phyloP scores from a whole-genome alignment of 2,329 filamentous ascomycete genomes.

The Fusarium marasasianum region DNA sequence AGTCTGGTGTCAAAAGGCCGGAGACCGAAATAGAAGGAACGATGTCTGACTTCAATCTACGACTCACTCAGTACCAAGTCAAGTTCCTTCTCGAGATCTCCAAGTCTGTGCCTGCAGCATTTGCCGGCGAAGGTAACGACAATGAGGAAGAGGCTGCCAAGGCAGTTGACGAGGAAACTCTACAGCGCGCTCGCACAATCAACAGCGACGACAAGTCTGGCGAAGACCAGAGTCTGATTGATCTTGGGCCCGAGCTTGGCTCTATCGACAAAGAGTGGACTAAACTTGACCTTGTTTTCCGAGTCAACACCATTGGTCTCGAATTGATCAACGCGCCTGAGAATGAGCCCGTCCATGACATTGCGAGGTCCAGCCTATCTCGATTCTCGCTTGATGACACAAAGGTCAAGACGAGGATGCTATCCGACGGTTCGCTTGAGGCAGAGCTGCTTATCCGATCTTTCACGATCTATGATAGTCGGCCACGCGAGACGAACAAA shows the following conservation, averaged over 20 bases:
- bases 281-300: constrained; percentile 91
- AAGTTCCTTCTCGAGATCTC: constrained; percentile 90
- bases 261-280: constrained; percentile 81
- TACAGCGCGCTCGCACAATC: constrained; percentile 58
- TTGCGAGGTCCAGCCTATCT: constrained; percentile 84
- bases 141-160: constrained; percentile 78
- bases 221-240: constrained; percentile 56
- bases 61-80: constrained; percentile 89
- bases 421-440: constrained; percentile 90
- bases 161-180: constrained; percentile 71
- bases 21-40: constrained; percentile 91
- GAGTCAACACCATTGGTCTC: constrained; percentile 85
- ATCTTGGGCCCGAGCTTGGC: constrained; percentile 76
- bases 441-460: constrained; percentile 93
- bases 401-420: constrained; percentile 88
- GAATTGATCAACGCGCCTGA: constrained; percentile 84
- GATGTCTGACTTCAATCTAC: constrained; percentile 93
- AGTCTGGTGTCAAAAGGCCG: constrained; percentile 77
- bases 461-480: constrained; percentile 93
- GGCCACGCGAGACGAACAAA: constrained; percentile 90
- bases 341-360: constrained; percentile 78
- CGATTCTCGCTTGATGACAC: constrained; percentile 96
- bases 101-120: constrained; percentile 86
- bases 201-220: constrained; percentile 45
- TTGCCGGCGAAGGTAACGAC: constrained; percentile 73